phyloP scores from a whole-genome alignment of 129 eudicot genomes.

The Artemisia tridentata region DNA sequence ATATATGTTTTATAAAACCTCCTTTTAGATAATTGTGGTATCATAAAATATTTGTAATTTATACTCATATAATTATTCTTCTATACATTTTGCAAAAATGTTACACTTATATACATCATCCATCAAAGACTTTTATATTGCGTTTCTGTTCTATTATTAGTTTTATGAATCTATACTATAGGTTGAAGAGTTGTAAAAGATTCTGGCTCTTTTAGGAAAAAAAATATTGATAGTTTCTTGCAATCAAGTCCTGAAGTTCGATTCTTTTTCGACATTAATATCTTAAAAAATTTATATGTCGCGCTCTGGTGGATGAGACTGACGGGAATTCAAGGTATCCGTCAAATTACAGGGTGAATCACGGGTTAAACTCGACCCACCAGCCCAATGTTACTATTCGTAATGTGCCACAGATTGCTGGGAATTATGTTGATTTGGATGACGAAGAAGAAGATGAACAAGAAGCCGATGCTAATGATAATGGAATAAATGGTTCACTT shows the following conservation, averaged over 20 bases:
- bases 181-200: not conserved
- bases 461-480: too few relatives aligned
- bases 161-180: too few relatives aligned
- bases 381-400: slow-evolving; percentile 34
- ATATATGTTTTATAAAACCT: too few relatives aligned
- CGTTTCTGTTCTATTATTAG: too few relatives aligned
- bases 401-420: slow-evolving; percentile 20
- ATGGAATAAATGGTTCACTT: too few relatives aligned
- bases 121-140: too few relatives aligned
- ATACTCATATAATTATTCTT: too few relatives aligned
- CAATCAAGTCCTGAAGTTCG: slow-evolving; percentile 8
- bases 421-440: slow-evolving; percentile 29
- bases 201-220: slow-evolving; percentile 4
- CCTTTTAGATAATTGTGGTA: too few relatives aligned
- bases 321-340: slow-evolving; percentile 42
- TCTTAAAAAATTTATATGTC: not conserved
- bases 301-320: slow-evolving; percentile 47
- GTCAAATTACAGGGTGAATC: slow-evolving; percentile 29
- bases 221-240: not conserved
- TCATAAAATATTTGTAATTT: too few relatives aligned
- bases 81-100: too few relatives aligned
- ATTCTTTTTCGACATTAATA: slow-evolving; percentile 3
- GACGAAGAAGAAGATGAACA: not conserved
- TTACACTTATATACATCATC: too few relatives aligned
- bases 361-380: slow-evolving; percentile 34